Evolutionary conservation across 306 rosid species (phyloP).

Genomic region (Ormosia emarginata): DNA sequence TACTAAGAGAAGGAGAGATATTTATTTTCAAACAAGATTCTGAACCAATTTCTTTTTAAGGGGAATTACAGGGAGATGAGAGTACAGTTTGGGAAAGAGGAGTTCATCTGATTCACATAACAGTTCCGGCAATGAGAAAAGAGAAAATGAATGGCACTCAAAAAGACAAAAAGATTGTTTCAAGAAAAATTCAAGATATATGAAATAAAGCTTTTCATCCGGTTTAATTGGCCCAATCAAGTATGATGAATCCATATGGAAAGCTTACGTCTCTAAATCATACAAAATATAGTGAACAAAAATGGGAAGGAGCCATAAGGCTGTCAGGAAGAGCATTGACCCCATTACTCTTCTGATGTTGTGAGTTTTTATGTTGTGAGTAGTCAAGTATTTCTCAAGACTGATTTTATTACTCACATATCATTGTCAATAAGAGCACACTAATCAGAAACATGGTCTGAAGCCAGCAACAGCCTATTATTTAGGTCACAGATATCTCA

Average conservation of each 20-base stretch:
- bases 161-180: neutral
- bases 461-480: neutral
- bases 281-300: neutral
- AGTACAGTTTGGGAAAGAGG: neutral
- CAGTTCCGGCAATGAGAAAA: neutral
- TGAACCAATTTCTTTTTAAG: neutral
- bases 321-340: neutral
- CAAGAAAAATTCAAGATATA: neutral
- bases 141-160: neutral
- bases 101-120: neutral
- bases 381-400: slow-evolving; percentile 9
- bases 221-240: slow-evolving; percentile 8
- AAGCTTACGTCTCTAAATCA: neutral
- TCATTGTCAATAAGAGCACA: slow-evolving; percentile 5
- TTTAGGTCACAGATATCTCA: neutral
- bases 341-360: neutral
- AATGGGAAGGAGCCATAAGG: neutral
- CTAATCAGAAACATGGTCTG: slow-evolving; percentile 14
- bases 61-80: neutral
- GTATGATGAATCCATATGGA: slow-evolving; percentile 20
- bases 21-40: neutral
- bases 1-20: neutral
- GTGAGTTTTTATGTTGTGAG: neutral
- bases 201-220: slow-evolving; percentile 8
- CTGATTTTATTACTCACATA: slow-evolving; percentile 7